phyloP scores from a whole-genome alignment of 2,329 filamentous ascomycete genomes.

The Didymella segeticola region DNA sequence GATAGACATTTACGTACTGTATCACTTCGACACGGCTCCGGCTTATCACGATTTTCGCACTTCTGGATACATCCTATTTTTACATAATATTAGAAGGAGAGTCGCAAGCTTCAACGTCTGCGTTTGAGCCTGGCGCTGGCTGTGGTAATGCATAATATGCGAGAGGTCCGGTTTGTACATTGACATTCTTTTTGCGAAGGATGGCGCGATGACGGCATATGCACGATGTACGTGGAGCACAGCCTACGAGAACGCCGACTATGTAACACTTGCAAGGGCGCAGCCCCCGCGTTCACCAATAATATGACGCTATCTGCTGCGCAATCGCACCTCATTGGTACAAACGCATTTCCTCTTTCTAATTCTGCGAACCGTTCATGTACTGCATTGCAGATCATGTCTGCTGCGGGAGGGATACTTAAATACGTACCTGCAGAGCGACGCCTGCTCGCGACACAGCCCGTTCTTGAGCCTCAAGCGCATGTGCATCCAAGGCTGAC shows the following conservation, averaged over 20 bases:
- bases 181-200: background rate
- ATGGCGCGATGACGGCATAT: background rate
- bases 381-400: slow-evolving; percentile 9
- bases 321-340: background rate
- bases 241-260: slow-evolving; percentile 2
- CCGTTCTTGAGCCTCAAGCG: slow-evolving; percentile 13
- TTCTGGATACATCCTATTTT: slow-evolving; percentile 13
- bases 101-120: background rate
- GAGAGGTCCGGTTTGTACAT: background rate
- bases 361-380: slow-evolving; percentile 4
- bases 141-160: slow-evolving; percentile 7
- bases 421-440: background rate
- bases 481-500: slow-evolving; percentile 4
- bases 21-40: slow-evolving; percentile 7
- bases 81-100: slow-evolving; percentile 14
- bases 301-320: background rate
- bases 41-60: slow-evolving; percentile 6
- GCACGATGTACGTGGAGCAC: slow-evolving; percentile 4
- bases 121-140: background rate
- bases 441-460: slow-evolving; percentile 7
- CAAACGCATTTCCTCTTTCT: slow-evolving; percentile 1
- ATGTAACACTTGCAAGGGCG: slow-evolving; percentile 2
- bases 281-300: slow-evolving; percentile 12
- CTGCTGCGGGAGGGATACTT: background rate
- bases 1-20: slow-evolving; percentile 15